Percentiles rank a stretch among this genome's conserved stretches.
Conservation (phyloP, 805 yeast species). For the Lachancea meyersii region DNA sequence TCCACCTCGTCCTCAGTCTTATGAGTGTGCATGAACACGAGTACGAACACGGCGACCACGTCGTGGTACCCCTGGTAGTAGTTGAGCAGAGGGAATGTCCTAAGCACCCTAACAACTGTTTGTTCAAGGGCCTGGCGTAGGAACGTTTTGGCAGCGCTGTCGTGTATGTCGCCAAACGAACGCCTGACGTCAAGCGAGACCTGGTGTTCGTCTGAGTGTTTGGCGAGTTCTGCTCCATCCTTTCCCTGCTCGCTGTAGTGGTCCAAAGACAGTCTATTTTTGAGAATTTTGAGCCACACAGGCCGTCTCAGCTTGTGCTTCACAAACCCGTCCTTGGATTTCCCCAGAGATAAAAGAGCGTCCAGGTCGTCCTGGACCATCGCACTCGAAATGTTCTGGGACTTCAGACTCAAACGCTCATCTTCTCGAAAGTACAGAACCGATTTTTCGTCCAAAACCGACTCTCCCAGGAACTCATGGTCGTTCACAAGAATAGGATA, state of each 20-base stretch:
- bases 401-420: conserved; percentile 5
- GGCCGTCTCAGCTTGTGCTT: conserved; percentile 14
- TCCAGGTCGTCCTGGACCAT: conserved; percentile 13
- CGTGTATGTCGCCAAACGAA: conserved; percentile 42
- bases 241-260: not conserved
- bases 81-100: conserved; percentile 53
- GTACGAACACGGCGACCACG: conserved; percentile 58
- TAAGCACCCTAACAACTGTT: conserved; percentile 48
- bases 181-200: conserved; percentile 72
- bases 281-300: conserved; percentile 30
- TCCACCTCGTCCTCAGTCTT: conserved; percentile 10
- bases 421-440: conserved; percentile 5
- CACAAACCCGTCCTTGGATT: conserved; percentile 23
- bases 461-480: conserved; percentile 9
- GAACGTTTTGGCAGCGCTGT: conserved; percentile 17
- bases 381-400: conserved; percentile 7
- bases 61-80: conserved; percentile 96
- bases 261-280: conserved; percentile 4
- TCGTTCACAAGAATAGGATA: conserved; percentile 4
- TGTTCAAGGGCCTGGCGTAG: conserved; percentile 25
- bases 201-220: conserved; percentile 71
- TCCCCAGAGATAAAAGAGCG: conserved; percentile 19
- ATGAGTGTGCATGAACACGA: conserved; percentile 38
- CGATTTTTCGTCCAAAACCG: conserved; percentile 9
- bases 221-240: not conserved